Evolutionary conservation across 2,329 filamentous ascomycete species (phyloP).

Genomic region (Talaromyces sp.): DNA sequence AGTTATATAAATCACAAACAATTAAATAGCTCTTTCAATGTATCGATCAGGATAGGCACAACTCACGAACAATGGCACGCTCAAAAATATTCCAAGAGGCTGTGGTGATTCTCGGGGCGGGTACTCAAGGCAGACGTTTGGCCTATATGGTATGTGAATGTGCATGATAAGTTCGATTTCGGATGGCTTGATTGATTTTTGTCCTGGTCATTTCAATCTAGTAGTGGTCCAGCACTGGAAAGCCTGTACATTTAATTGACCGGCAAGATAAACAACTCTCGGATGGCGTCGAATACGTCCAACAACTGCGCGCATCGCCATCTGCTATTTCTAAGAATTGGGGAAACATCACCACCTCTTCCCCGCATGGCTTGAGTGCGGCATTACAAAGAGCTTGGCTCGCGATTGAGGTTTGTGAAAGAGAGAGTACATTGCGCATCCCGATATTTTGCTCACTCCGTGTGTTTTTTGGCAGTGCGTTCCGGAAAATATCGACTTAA

Average conservation of each 20-base stretch:
- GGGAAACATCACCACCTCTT: conserved; percentile 27
- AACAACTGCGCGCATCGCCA: conserved; percentile 26
- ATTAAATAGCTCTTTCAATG: not conserved
- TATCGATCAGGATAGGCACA: not conserved
- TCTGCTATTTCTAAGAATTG: conserved; percentile 22
- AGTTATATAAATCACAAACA: not conserved
- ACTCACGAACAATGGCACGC: not conserved
- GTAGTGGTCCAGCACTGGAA: conserved; percentile 37
- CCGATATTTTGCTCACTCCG: not conserved
- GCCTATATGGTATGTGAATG: conserved; percentile 36
- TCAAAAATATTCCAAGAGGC: conserved; percentile 3
- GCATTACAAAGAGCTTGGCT: conserved; percentile 34
- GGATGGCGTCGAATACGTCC: conserved; percentile 30
- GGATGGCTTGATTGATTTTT: not conserved
- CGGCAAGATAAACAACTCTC: conserved; percentile 30
- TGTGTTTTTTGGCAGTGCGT: conserved; percentile 38
- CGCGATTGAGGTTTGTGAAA: conserved; percentile 34
- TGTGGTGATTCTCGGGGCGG: conserved; percentile 31
- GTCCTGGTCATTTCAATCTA: not conserved
- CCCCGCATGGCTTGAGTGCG: conserved; percentile 24
- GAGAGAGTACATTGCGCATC: not conserved
- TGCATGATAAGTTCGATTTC: not conserved
- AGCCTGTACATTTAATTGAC: conserved; percentile 35
- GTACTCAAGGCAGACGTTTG: conserved; percentile 38
- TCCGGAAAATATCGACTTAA: conserved; percentile 46